These are phyloP conservation scores for Bipolaris bicolor DNA, from an alignment of 2,329 filamentous ascomycete species.

Conservation along the genomic window DNA sequence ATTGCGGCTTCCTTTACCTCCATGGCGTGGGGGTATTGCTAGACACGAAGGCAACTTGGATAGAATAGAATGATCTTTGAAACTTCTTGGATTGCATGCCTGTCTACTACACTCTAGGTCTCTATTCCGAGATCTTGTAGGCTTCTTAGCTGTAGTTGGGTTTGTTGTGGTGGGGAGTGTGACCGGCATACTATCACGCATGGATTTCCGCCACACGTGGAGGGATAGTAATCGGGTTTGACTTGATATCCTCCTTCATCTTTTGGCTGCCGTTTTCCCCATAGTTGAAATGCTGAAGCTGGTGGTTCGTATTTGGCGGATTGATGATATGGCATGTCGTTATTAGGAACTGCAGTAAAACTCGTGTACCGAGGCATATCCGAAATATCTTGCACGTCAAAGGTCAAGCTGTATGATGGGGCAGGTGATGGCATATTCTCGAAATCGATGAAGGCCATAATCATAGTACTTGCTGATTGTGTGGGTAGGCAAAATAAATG, in stretches of 20 bases:
- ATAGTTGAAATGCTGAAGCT: neutral
- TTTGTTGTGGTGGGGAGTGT: too few species aligned
- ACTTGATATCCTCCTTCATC: slow-evolving; percentile 3
- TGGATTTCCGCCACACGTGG: too few species aligned
- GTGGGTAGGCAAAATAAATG: neutral
- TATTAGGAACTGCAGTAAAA: neutral
- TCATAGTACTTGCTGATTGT: slow-evolving; percentile 18
- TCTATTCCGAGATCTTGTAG: too few species aligned
- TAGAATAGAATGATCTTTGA: too few species aligned
- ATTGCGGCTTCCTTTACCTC: too few species aligned
- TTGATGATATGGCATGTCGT: slow-evolving; percentile 1
- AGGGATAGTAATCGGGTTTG: slow-evolving; percentile 11
- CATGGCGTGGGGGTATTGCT: neutral
- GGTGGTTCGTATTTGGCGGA: neutral
- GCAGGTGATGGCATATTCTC: slow-evolving; percentile 25
- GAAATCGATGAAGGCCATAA: slow-evolving; percentile 22
- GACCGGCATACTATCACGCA: too few species aligned
- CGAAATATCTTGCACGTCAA: slow-evolving; percentile 7
- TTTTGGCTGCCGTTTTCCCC: neutral
- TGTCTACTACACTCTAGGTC: too few species aligned
- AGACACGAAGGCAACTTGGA: too few species aligned
- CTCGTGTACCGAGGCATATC: slow-evolving; percentile 1
- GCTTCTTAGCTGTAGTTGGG: too few species aligned
- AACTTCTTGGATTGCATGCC: too few species aligned
- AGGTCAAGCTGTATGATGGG: slow-evolving; percentile 32